phyloP scores from a whole-genome alignment of 208 protist species.

The Borovskyia barvae region DNA sequence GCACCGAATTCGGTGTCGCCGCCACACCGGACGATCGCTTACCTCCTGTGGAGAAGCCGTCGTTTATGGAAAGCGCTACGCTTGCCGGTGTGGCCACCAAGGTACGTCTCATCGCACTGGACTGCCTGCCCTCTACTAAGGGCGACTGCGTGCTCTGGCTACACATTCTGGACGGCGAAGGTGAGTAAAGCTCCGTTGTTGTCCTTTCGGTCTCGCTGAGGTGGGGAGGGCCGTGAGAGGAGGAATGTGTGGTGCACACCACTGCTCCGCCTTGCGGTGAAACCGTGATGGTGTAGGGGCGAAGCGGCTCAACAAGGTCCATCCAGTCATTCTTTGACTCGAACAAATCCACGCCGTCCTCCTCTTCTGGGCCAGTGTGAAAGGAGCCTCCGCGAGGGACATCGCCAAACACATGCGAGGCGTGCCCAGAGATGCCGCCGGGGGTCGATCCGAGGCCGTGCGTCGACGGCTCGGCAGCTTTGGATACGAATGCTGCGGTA shows the following conservation, averaged over 20 bases:
- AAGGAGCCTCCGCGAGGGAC: too few relatives aligned
- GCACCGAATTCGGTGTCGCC: constrained; percentile 12
- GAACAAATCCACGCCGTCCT: constrained; percentile 9
- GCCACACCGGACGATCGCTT: constrained; percentile 14
- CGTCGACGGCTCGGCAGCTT: too few relatives aligned
- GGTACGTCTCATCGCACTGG: neutral
- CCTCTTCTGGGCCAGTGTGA: constrained; percentile 1
- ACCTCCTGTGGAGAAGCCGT: neutral
- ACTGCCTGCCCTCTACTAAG: neutral
- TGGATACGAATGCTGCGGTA: neutral
- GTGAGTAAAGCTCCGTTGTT: neutral
- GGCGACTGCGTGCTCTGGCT: constrained; percentile 17
- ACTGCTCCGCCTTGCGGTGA: constrained; percentile 18
- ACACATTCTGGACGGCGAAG: constrained; percentile 1
- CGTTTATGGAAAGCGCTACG: constrained; percentile 18
- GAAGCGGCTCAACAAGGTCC: constrained; percentile 29
- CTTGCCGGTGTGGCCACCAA: constrained; percentile 11
- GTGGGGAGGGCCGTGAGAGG: neutral
- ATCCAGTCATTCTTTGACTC: constrained; percentile 30
- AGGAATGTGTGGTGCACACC: constrained; percentile 15
- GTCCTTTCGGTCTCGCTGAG: neutral
- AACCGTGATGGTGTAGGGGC: constrained; percentile 22
- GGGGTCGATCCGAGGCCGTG: too few relatives aligned
- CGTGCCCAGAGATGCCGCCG: too few relatives aligned
- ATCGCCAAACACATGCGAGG: too few relatives aligned